Base-by-base conservation (phyloP, 495 filamentous ascomycete species). In the Xylaria sp. region DNA sequence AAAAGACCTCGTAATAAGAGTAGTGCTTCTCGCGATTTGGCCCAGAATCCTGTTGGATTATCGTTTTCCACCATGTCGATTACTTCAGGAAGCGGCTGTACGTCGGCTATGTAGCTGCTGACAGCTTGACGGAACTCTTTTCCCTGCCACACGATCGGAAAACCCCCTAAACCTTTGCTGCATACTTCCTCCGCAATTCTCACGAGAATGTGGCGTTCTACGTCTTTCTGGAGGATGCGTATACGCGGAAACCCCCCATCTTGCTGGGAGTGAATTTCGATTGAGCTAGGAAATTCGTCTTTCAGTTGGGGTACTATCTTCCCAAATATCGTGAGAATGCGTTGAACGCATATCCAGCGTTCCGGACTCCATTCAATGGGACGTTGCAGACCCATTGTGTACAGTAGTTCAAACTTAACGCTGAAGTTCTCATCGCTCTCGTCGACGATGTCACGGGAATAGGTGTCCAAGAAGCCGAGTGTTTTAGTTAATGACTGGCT, bases 391-490 rank as follows among this genome's bases (percentile, higher is more conserved):
- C 92, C 92, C 73, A 92, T 87, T 0, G 90, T 90, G 68, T 94
- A 95, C 9, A 93, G 86, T 5, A 92, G 72, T 72, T 92, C 86
- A 29, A 88, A 89, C 61, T 85, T 87, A 12, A 86, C 84, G 62
- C 81, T 86, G 29, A 92, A 84, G 43, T 86, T 89, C 72, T 92
- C 88, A 71, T 93, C 90, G 58, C 88, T 88, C 74, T 92, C 90
- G 66, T 93, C 90, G 0, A 93, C 74, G 17, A 93, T 82, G 68
- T 91, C 86, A 2, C 89, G 77, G 0, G 82, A 84, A 11, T 75
- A 72, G 0, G 37, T 50, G 11, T 84, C 72, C 6, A 92, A 77
- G 70, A 84, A 85, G 5, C 76, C 58, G 37, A 88, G 81, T 0
- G 81, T 81, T 8, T 75, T 50, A 4, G 86, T 72, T 44, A 88